phyloP scores from a whole-genome alignment of 305 asterid genomes.

The Lippia alba region DNA sequence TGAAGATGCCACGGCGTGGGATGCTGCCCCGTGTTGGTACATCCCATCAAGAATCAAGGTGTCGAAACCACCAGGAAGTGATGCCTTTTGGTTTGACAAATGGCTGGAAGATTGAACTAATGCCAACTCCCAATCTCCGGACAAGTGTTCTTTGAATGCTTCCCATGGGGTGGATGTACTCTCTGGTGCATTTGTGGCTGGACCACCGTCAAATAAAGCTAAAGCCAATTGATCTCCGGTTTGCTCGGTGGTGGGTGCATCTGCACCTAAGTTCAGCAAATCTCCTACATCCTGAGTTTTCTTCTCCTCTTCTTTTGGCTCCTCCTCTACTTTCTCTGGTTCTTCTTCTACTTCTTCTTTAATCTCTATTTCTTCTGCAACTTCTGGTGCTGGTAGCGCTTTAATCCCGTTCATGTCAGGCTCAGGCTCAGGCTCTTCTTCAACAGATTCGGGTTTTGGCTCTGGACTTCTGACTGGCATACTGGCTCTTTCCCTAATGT shows the following conservation, averaged over 20 bases:
- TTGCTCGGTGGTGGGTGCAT: slow-evolving; percentile 62
- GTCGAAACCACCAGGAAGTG: slow-evolving; percentile 72
- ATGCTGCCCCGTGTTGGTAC: slow-evolving; percentile 77
- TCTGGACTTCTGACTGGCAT: slow-evolving; percentile 36
- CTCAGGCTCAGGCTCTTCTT: slow-evolving; percentile 36
- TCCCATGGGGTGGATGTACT: slow-evolving; percentile 68
- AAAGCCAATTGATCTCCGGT: slow-evolving; percentile 68
- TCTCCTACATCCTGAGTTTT: slow-evolving; percentile 60
- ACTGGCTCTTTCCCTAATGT: slow-evolving; percentile 60
- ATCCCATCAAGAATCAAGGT: slow-evolving; percentile 73
- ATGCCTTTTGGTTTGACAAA: slow-evolving; percentile 63
- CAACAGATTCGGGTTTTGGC: slow-evolving; percentile 36
- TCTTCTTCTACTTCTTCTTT: slow-evolving; percentile 24
- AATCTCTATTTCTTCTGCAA: slow-evolving; percentile 32
- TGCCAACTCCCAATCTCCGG: slow-evolving; percentile 85
- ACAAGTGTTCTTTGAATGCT: slow-evolving; percentile 64
- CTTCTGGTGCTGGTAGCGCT: slow-evolving; percentile 77
- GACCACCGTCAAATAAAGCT: slow-evolving; percentile 71
- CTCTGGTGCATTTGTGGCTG: slow-evolving; percentile 38
- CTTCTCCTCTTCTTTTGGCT: slow-evolving; percentile 36
- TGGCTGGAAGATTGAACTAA: slow-evolving; percentile 78
- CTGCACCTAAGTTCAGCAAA: slow-evolving; percentile 72
- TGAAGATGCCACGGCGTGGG: slow-evolving; percentile 63
- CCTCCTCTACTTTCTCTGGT: slow-evolving; percentile 28
- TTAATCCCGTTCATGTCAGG: slow-evolving; percentile 60